phyloP scores from a whole-genome alignment of 2,329 filamentous ascomycete genomes.

The Aureobasidium lini region DNA sequence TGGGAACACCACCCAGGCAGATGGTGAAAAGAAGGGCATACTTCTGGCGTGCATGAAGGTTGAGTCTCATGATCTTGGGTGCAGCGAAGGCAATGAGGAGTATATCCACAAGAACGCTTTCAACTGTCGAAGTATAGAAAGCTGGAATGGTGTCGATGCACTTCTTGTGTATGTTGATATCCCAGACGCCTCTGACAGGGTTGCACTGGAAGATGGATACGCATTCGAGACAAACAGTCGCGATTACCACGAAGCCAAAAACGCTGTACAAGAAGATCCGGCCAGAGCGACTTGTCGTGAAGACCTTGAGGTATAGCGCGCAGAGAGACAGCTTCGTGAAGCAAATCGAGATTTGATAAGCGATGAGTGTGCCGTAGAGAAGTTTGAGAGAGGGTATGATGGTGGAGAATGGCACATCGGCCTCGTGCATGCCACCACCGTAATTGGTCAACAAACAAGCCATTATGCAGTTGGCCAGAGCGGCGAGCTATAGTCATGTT shows the following conservation, averaged over 20 bases:
- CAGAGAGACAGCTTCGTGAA: constrained; percentile 9
- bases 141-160: constrained; percentile 9
- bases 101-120: constrained; percentile 1
- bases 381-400: neutral
- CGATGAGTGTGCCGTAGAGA: constrained; percentile 2
- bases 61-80: constrained; percentile 8
- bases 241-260: neutral
- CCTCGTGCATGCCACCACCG: constrained; percentile 1
- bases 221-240: neutral
- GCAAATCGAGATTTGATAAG: constrained; percentile 4
- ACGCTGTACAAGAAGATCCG: neutral
- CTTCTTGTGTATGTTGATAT: neutral
- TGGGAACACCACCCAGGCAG: neutral
- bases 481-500: neutral
- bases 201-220: constrained; percentile 9
- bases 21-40: constrained; percentile 2
- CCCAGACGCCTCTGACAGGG: constrained; percentile 1
- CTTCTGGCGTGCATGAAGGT: neutral
- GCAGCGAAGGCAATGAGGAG: constrained; percentile 3
- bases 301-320: constrained; percentile 6
- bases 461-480: constrained; percentile 10
- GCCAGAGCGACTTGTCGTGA: neutral
- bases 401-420: neutral
- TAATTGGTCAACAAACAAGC: neutral
- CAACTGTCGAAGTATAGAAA: constrained; percentile 1